These are phyloP conservation scores for Prinsepia uniflora DNA, from an alignment of 306 rosid species.

Conservation along the genomic window DNA sequence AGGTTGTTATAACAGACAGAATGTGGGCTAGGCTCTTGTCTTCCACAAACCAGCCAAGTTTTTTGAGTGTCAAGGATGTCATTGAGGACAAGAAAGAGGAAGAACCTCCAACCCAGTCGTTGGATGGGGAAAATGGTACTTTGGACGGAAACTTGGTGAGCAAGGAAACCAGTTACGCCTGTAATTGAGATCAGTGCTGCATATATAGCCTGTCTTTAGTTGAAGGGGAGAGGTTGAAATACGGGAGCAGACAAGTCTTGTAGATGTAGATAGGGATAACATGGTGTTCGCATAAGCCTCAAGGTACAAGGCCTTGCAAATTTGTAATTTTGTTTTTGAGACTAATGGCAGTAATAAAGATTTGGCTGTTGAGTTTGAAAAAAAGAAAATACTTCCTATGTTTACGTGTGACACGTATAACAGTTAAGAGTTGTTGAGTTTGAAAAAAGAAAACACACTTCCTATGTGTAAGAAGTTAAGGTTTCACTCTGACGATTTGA, in stretches of 20 bases:
- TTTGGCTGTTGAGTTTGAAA: not conserved
- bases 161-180: constrained; percentile 20
- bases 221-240: not conserved
- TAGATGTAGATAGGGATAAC: no score
- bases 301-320: no score
- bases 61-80: constrained; percentile 40
- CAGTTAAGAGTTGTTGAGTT: no score
- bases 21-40: constrained; percentile 99
- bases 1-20: constrained; percentile 88
- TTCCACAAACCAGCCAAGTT: constrained; percentile 93
- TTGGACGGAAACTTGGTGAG: constrained; percentile 22
- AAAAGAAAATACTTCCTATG: not conserved
- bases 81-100: constrained; percentile 44
- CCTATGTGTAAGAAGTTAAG: no score
- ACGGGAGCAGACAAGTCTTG: not conserved
- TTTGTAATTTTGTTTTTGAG: no score
- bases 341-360: no score
- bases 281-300: no score
- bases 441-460: no score
- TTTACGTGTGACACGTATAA: no score
- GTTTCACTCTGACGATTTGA: no score
- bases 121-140: constrained; percentile 14
- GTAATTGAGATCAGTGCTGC: constrained; percentile 8
- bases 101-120: constrained; percentile 18
- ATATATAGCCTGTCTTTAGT: not conserved